Evolutionary conservation across 2,329 filamentous ascomycete species (phyloP).

Genomic region (Trichoderma koningii): DNA sequence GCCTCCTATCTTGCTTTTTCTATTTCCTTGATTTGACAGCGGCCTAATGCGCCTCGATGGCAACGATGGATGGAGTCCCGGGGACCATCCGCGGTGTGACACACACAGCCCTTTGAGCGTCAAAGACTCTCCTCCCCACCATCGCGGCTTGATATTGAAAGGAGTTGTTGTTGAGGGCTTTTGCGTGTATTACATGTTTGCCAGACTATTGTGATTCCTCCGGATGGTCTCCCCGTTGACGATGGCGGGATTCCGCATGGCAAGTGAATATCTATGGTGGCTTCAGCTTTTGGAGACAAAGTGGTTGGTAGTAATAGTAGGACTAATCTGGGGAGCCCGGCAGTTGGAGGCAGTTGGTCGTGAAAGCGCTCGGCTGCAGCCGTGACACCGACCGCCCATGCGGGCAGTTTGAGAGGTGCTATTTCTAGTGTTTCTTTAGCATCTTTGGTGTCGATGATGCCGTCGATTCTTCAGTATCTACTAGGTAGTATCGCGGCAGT

Average conservation of each 20-base stretch:
- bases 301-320: too few relatives aligned
- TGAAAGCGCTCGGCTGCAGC: conserved; percentile 2
- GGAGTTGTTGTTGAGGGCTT: too few relatives aligned
- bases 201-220: not conserved
- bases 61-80: not conserved
- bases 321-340: not conserved
- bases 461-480: not conserved
- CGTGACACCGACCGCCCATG: conserved; percentile 3
- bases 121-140: too few relatives aligned
- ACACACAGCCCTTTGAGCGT: not conserved
- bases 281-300: too few relatives aligned
- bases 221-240: too few relatives aligned
- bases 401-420: not conserved
- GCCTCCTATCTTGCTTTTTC: not conserved
- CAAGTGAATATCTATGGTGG: too few relatives aligned
- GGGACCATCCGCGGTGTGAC: not conserved
- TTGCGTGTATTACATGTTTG: not conserved
- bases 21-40: not conserved
- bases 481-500: not conserved
- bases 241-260: too few relatives aligned
- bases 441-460: not conserved
- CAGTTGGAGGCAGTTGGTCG: conserved; percentile 9
- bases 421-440: not conserved
- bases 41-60: not conserved
- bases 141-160: too few relatives aligned